These are phyloP conservation scores for Dendrocalamus sinicus DNA, from an alignment of 176 grass and related monocot genomes.

Conservation along the genomic window DNA sequence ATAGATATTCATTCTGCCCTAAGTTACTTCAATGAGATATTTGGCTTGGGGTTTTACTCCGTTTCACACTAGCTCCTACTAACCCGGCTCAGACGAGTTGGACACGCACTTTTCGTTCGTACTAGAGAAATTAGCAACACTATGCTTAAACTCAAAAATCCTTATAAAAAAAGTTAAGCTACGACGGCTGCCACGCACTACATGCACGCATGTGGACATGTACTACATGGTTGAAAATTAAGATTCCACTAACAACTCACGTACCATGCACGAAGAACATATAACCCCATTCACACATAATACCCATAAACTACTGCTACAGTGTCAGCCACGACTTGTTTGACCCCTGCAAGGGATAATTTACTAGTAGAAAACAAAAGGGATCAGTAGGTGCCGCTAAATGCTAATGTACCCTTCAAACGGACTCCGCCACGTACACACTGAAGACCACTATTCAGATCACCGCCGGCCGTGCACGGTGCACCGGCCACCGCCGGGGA, in stretches of 20 bases:
- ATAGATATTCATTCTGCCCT: too few species aligned
- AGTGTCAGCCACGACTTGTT: background rate
- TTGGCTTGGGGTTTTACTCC: background rate
- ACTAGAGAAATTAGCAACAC: background rate
- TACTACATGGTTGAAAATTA: background rate
- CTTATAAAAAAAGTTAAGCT: background rate
- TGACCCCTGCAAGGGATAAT: background rate
- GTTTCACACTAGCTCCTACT: background rate
- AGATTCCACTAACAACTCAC: constrained; percentile 24
- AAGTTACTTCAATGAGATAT: background rate
- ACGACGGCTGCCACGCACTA: background rate
- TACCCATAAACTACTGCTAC: background rate
- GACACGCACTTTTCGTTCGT: background rate
- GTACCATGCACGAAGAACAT: background rate
- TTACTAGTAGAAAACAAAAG: background rate
- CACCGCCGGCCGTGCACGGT: constrained; percentile 39
- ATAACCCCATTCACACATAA: constrained; percentile 1
- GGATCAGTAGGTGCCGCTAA: background rate
- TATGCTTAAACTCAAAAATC: background rate
- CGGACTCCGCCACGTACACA: constrained; percentile 13
- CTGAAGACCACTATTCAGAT: constrained; percentile 22
- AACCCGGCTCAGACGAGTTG: background rate
- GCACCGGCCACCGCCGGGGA: constrained; percentile 37
- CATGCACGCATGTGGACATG: background rate
- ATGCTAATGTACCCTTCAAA: background rate